Percentiles rank a stretch among this genome's conserved stretches.
Conservation (phyloP, 306 rosid species). For the Cyclanthera cordifolia region DNA sequence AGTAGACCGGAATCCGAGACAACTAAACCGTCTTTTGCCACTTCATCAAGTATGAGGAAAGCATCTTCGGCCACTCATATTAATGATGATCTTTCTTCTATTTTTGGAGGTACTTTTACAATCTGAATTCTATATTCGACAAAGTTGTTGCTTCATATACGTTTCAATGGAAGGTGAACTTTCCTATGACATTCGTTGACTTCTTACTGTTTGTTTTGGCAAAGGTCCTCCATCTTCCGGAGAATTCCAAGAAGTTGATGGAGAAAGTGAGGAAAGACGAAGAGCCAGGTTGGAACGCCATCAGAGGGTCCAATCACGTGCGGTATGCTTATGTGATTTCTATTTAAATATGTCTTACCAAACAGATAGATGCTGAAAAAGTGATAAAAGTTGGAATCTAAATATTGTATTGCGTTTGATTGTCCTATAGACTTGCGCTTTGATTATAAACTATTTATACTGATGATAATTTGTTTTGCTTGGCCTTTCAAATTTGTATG, state of each 20-base stretch:
- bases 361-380: background rate
- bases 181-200: background rate
- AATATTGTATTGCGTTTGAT: background rate
- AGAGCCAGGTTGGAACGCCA: conserved; percentile 92
- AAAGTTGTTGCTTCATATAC: conserved; percentile 4
- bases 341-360: conserved; percentile 6
- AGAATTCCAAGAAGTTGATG: conserved; percentile 77
- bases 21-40: conserved; percentile 39
- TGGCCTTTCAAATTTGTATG: conserved; percentile 6
- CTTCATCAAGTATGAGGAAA: conserved; percentile 59
- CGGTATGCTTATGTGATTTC: conserved; percentile 36
- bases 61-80: conserved; percentile 61
- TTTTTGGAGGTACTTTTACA: conserved; percentile 64
- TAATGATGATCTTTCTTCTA: conserved; percentile 84
- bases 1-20: conserved; percentile 39
- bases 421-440: background rate
- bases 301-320: conserved; percentile 74
- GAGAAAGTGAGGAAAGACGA: conserved; percentile 90
- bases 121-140: conserved; percentile 14
- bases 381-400: background rate
- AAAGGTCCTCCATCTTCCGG: conserved; percentile 38
- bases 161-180: background rate
- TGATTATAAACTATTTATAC: background rate
- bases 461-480: background rate
- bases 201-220: conserved; percentile 2